Evolutionary conservation across 179 eudicot genomes (phyloP).

Genomic region (Silene noctiflora): DNA sequence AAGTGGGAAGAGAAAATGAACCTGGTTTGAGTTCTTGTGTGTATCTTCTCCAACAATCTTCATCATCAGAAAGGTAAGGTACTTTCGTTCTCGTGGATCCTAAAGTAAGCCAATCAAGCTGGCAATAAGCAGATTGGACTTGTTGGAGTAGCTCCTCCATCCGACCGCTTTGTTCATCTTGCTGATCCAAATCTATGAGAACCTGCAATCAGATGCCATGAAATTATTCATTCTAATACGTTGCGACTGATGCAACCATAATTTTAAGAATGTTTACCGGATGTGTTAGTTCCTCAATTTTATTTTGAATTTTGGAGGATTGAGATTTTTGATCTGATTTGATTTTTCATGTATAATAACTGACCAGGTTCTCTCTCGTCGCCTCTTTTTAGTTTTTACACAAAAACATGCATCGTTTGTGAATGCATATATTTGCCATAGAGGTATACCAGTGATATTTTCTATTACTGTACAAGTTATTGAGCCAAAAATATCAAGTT

Average conservation of each 20-base stretch:
- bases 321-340: no score
- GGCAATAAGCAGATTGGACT: conserved; percentile 55
- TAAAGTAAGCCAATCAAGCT: conserved; percentile 39
- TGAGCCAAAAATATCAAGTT: not conserved
- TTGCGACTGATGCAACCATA: no score
- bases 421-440: not conserved
- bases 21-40: conserved; percentile 38
- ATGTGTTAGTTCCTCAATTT: no score
- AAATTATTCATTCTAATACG: not conserved
- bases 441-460: not conserved
- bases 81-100: conserved; percentile 16
- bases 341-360: no score
- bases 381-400: not conserved
- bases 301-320: no score
- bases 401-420: not conserved
- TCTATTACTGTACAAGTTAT: no score
- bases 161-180: conserved; percentile 56
- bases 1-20: conserved; percentile 8
- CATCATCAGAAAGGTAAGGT: conserved; percentile 27
- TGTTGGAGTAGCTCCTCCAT: conserved; percentile 47
- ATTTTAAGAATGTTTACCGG: no score
- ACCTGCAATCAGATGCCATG: conserved; percentile 38
- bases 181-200: conserved; percentile 77
- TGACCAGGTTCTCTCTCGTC: no score
- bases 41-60: conserved; percentile 24